Percentiles rank a stretch among this genome's conserved stretches.
phyloP scores from a whole-genome alignment of 176 grass and related monocot species.

The Tillandsia fasciculata region DNA sequence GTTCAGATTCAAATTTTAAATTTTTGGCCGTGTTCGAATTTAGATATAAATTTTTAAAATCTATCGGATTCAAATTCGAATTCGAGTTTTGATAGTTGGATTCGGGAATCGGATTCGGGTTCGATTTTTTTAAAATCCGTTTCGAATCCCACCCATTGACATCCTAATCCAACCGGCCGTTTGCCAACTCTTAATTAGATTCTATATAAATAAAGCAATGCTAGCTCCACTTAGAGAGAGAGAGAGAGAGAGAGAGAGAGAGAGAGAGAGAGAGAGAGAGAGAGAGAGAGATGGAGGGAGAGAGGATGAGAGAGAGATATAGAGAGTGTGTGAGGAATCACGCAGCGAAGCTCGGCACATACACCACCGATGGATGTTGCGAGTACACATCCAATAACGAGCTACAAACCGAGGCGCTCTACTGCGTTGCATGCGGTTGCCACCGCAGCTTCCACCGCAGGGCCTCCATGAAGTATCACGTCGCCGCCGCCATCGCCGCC shows the following conservation, averaged over 20 bases:
- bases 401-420: slow-evolving; percentile 24
- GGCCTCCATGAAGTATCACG: slow-evolving; percentile 29
- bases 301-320: slow-evolving; percentile 43
- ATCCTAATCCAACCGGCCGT: too few relatives aligned
- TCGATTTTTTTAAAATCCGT: too few relatives aligned
- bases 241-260: slow-evolving; percentile 5
- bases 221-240: slow-evolving; percentile 6
- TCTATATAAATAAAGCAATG: background rate
- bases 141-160: too few relatives aligned
- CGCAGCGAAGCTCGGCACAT: slow-evolving; percentile 76
- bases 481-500: background rate
- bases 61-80: too few relatives aligned
- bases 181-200: too few relatives aligned
- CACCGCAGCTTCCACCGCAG: slow-evolving; percentile 88
- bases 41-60: too few relatives aligned
- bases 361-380: slow-evolving; percentile 79
- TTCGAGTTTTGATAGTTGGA: too few relatives aligned
- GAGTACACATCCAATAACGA: slow-evolving; percentile 70
- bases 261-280: slow-evolving; percentile 31
- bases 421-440: slow-evolving; percentile 70
- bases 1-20: too few relatives aligned
- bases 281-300: slow-evolving; percentile 8
- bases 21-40: too few relatives aligned
- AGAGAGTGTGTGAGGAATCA: slow-evolving; percentile 92
- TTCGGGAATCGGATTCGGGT: too few relatives aligned